phyloP scores from a whole-genome alignment of 768 basidiomycete genomes.

The Russula virescens region DNA sequence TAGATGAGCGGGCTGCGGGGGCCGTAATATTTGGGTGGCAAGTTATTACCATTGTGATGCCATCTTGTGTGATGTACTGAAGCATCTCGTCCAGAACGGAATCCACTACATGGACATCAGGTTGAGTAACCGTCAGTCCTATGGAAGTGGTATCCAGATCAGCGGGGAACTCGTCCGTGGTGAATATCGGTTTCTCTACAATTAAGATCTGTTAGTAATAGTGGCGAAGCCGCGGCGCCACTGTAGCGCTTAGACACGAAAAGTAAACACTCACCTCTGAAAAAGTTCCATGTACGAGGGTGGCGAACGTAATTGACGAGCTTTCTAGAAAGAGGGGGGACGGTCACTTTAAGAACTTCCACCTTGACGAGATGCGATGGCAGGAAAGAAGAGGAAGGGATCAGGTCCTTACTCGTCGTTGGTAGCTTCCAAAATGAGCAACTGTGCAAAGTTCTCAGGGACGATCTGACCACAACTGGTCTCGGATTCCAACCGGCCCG shows the following conservation, averaged over 20 bases:
- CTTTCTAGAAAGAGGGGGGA: slow-evolving; percentile 29
- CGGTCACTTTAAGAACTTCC: background rate
- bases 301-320: slow-evolving; percentile 39
- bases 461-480: slow-evolving; percentile 39
- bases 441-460: slow-evolving; percentile 52
- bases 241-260: slow-evolving; percentile 31
- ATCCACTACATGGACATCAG: slow-evolving; percentile 31
- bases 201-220: slow-evolving; percentile 21
- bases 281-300: slow-evolving; percentile 49
- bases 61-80: slow-evolving; percentile 42
- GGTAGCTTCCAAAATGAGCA: slow-evolving; percentile 52
- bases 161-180: slow-evolving; percentile 45
- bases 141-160: slow-evolving; percentile 58
- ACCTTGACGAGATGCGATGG: background rate
- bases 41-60: slow-evolving; percentile 34
- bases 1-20: background rate
- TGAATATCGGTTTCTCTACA: slow-evolving; percentile 35
- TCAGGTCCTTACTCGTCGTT: slow-evolving; percentile 34
- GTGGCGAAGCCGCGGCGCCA: slow-evolving; percentile 24
- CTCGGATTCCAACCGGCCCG: slow-evolving; percentile 39
- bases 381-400: background rate
- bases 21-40: background rate
- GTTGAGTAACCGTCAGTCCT: slow-evolving; percentile 40
- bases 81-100: slow-evolving; percentile 56
- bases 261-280: slow-evolving; percentile 33